These are phyloP conservation scores for Quercus tomentella DNA, from an alignment of 331 rosid genomes.

Conservation along the genomic window DNA sequence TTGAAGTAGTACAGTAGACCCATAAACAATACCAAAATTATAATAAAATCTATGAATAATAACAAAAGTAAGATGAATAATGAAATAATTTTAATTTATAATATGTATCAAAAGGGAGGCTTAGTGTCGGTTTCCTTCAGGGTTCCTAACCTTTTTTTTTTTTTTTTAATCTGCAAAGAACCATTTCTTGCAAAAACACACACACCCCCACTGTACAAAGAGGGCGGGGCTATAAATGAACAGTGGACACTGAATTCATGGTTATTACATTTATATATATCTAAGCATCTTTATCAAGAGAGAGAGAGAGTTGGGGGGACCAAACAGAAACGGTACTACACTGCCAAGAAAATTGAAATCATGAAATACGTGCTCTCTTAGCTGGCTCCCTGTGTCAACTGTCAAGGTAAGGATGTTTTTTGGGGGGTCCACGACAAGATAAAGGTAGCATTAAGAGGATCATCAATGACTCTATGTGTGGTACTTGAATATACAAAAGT, in stretches of 20 bases:
- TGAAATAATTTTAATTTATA: no score
- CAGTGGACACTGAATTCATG: slow-evolving; percentile 63
- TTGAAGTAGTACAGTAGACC: accelerated
- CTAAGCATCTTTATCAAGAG: slow-evolving; percentile 27
- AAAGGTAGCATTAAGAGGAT: not conserved
- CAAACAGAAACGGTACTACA: slow-evolving; percentile 11
- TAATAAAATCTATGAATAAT: accelerated
- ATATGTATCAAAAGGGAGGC: no score
- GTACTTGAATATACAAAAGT: not conserved
- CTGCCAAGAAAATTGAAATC: slow-evolving; percentile 38
- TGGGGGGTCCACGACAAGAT: slow-evolving; percentile 30
- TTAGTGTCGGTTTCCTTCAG: not conserved
- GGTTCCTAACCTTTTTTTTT: not conserved
- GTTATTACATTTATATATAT: slow-evolving; percentile 14
- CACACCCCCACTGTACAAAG: not conserved
- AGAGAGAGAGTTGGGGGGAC: slow-evolving; percentile 27
- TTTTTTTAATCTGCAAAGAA: not conserved
- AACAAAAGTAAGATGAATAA: accelerated
- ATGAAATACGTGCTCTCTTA: slow-evolving; percentile 35
- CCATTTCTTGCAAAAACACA: not conserved
- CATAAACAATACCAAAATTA: accelerated
- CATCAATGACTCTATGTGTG: not conserved
- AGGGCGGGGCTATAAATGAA: slow-evolving; percentile 23
- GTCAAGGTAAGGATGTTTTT: slow-evolving; percentile 15
- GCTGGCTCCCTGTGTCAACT: slow-evolving; percentile 39